Evolutionary conservation across 768 basidiomycete genomes (phyloP).

Genomic region (Macrolepiota fuliginosa): DNA sequence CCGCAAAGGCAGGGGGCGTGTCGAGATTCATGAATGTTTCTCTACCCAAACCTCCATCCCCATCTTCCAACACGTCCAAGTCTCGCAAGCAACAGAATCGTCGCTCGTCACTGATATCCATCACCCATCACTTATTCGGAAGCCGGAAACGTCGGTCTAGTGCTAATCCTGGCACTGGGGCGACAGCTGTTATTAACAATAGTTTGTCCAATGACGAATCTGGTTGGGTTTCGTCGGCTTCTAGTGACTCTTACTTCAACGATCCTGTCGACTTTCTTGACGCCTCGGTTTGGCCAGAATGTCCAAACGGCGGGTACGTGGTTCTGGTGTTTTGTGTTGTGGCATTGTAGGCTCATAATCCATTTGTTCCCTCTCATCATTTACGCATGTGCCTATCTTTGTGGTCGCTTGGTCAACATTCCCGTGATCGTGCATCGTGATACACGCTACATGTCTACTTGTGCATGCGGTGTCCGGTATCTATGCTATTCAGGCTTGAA

Average conservation of each 20-base stretch:
- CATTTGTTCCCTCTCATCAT: not conserved
- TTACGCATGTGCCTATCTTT: not conserved
- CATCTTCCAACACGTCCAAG: conserved; percentile 16
- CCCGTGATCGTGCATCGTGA: not conserved
- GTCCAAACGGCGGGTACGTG: conserved; percentile 10
- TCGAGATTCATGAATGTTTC: conserved; percentile 16
- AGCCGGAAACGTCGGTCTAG: not conserved
- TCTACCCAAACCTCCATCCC: conserved; percentile 27
- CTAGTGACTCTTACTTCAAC: not conserved
- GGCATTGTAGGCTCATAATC: not conserved
- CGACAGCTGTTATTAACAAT: not conserved
- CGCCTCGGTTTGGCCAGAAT: not conserved
- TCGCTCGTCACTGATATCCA: not conserved
- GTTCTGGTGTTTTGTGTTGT: not conserved
- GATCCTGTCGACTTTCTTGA: not conserved
- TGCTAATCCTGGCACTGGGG: not conserved
- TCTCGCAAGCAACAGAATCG: not conserved
- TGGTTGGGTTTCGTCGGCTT: conserved; percentile 4
- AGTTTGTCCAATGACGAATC: conserved; percentile 4
- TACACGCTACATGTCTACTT: not conserved
- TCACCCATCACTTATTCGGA: conserved; percentile 3
- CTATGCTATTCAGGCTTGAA: conserved; percentile 1
- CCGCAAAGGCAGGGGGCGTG: not conserved
- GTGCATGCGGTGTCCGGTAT: not conserved
- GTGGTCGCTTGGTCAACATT: not conserved